Base-by-base conservation (phyloP, 2,329 filamentous ascomycete genomes). In the Alternaria postmessia region DNA sequence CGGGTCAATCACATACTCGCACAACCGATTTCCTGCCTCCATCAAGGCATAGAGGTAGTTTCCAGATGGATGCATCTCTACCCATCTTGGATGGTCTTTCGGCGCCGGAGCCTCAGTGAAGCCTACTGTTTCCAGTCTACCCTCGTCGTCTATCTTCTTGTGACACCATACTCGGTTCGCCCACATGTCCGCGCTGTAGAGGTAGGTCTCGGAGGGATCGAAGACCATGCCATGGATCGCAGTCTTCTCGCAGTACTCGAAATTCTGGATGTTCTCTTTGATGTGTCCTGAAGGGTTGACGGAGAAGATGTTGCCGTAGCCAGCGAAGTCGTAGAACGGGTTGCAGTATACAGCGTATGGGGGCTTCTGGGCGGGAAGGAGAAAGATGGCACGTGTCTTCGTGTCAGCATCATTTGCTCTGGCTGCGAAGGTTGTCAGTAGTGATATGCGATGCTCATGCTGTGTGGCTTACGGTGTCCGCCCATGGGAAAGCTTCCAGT, bases 341-440 rank as follows among this genome's bases (percentile, higher is more conserved):
- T 95, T 95, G 78, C 91, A 91, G 80, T 96, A 96, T 63, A 96
- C 91, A 69, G 87, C 87, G 78, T 93, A 92, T 0, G 93, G 93
- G 1, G 92, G 85, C 71, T 92, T 86, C 69, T 89, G 86, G 22
- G 92, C 91, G 30, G 93, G 90, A 51, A 96, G 87, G 59, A 94
- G 86, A 82, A 96, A 96, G 79, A 96, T 96, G 71, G 93, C 93
- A 63, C 93, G 88, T 5, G 93, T 96, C 79, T 93, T 94, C 61
- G 91, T 92, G 53, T 89, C 86, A 61, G 86, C 77, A 64, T 87
- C 87, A 68, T 88, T 84, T 51, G 93, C 92, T 69, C 85, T 84
- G 61, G 89, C 90, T 93, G 72, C 30, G 16, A 22, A 63, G 59
- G 52, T 12, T 30, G 53, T 66, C 42, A 63, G 52, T 39, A 24